Percentiles rank a stretch among this genome's conserved stretches.
Evolutionary conservation across 2,329 filamentous ascomycete species (phyloP).

Genomic region (Sporothrix variecibatus): DNA sequence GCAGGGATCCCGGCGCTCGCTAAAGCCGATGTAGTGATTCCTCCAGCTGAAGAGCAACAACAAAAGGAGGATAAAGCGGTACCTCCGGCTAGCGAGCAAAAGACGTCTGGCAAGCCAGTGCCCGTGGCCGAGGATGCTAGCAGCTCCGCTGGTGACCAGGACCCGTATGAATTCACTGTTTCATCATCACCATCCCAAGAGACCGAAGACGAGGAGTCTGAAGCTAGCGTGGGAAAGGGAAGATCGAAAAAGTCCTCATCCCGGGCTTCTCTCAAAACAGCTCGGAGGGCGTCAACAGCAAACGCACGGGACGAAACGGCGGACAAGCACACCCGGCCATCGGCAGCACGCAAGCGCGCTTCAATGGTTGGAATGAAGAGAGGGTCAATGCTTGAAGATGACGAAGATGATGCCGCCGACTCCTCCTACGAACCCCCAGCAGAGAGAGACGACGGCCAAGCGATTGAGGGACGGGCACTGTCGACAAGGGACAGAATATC

Average conservation of each 20-base stretch:
- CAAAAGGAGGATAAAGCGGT: not conserved
- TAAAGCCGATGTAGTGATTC: not conserved
- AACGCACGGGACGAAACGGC: slow-evolving; percentile 15
- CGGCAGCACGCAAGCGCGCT: slow-evolving; percentile 43
- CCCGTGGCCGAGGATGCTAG: not conserved
- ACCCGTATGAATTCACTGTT: slow-evolving; percentile 58
- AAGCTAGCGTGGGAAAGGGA: not conserved
- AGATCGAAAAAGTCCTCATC: not conserved
- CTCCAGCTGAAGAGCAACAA: not conserved
- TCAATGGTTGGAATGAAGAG: slow-evolving; percentile 46
- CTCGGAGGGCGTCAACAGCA: slow-evolving; percentile 24
- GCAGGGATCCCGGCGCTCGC: not conserved
- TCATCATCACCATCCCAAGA: slow-evolving; percentile 44
- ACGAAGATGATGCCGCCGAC: slow-evolving; percentile 39
- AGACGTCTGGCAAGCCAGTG: not conserved
- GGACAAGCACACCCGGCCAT: slow-evolving; percentile 32
- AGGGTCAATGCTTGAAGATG: slow-evolving; percentile 37
- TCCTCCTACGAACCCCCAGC: slow-evolving; percentile 34
- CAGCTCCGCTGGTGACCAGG: slow-evolving; percentile 32
- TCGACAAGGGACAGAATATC: slow-evolving; percentile 41
- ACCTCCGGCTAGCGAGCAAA: not conserved
- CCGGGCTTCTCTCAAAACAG: slow-evolving; percentile 13
- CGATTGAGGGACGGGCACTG: slow-evolving; percentile 31
- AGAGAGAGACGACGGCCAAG: slow-evolving; percentile 26
- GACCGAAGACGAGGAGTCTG: slow-evolving; percentile 18